Percentiles rank a stretch among this genome's conserved stretches.
phyloP scores from a whole-genome alignment of 441 rosid species.

The Dalechampia spathulata region DNA sequence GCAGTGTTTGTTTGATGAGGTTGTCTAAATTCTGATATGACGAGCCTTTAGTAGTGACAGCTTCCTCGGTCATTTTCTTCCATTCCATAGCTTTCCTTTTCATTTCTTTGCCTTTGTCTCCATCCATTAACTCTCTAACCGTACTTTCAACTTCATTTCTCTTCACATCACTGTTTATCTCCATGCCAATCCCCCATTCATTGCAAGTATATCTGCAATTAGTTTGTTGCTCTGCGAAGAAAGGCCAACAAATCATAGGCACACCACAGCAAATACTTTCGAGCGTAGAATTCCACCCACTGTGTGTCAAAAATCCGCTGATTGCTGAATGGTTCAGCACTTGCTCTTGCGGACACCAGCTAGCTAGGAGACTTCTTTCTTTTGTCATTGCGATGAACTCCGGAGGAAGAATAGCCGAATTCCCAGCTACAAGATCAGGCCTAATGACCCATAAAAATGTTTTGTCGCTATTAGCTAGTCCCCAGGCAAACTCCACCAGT shows the following conservation, averaged over 20 bases:
- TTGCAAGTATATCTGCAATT: constrained; percentile 7
- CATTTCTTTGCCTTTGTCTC: constrained; percentile 3
- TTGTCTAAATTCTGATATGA: not conserved
- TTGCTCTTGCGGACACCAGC: constrained; percentile 10
- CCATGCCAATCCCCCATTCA: constrained; percentile 12
- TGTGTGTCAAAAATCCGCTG: constrained; percentile 11
- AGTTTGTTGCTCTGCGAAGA: not conserved
- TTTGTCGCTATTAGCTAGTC: constrained; percentile 9
- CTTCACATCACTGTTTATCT: not conserved
- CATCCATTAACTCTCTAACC: constrained; percentile 2
- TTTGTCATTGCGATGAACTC: not conserved
- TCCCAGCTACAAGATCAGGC: constrained; percentile 4
- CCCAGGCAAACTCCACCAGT: constrained; percentile 10
- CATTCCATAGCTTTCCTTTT: not conserved
- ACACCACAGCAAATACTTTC: constrained; percentile 6
- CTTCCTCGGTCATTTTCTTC: not conserved
- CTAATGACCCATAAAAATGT: constrained; percentile 9
- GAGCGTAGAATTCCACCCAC: constrained; percentile 13
- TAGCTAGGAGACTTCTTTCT: constrained; percentile 6
- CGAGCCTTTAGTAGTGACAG: not conserved
- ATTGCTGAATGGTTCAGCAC: constrained; percentile 6
- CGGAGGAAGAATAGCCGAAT: not conserved
- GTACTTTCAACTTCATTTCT: not conserved
- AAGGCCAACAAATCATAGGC: constrained; percentile 6
- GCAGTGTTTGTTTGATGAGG: not conserved